Percentiles rank a stretch among this genome's conserved stretches.
Evolutionary conservation across 1,284 basidiomycete genomes (phyloP).

Genomic region (Cryptococcus sp.): DNA sequence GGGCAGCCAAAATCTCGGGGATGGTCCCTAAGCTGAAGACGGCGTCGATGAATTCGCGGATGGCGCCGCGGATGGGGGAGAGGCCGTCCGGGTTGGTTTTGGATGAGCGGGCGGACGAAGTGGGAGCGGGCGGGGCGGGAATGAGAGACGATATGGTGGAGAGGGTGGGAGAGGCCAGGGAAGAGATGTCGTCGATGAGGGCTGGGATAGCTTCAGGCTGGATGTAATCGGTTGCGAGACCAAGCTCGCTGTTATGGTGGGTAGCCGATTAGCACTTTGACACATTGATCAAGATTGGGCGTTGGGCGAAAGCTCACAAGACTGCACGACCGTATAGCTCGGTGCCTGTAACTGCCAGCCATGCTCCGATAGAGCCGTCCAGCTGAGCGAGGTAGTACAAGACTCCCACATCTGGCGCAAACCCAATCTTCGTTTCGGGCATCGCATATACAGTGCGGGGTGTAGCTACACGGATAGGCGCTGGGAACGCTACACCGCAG

Average conservation of each 20-base stretch:
- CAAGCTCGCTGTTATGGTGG: conserved; percentile 62
- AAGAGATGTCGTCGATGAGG: conserved; percentile 53
- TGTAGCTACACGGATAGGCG: conserved; percentile 87
- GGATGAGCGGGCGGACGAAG: conserved; percentile 1
- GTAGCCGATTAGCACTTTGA: conserved; percentile 3
- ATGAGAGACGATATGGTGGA: conserved; percentile 58
- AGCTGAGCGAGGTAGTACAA: conserved; percentile 83
- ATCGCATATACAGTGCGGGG: conserved; percentile 90
- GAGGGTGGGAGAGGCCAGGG: conserved; percentile 33
- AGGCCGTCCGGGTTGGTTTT: conserved; percentile 55
- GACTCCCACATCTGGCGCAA: conserved; percentile 67
- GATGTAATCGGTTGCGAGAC: conserved; percentile 87
- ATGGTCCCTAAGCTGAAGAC: conserved; percentile 69
- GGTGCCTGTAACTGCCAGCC: conserved; percentile 82
- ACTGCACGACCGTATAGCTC: conserved; percentile 69
- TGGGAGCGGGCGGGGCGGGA: conserved; percentile 16
- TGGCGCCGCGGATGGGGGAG: conserved; percentile 60
- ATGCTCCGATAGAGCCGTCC: conserved; percentile 91
- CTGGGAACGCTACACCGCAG: conserved; percentile 80
- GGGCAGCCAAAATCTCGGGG: conserved; percentile 63
- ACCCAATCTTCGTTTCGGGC: conserved; percentile 92
- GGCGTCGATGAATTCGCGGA: conserved; percentile 70
- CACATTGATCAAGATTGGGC: not conserved
- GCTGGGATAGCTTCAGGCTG: conserved; percentile 68
- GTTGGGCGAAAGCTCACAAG: conserved; percentile 61